phyloP scores from a whole-genome alignment of 768 basidiomycete species.

The Mycena crocata region DNA sequence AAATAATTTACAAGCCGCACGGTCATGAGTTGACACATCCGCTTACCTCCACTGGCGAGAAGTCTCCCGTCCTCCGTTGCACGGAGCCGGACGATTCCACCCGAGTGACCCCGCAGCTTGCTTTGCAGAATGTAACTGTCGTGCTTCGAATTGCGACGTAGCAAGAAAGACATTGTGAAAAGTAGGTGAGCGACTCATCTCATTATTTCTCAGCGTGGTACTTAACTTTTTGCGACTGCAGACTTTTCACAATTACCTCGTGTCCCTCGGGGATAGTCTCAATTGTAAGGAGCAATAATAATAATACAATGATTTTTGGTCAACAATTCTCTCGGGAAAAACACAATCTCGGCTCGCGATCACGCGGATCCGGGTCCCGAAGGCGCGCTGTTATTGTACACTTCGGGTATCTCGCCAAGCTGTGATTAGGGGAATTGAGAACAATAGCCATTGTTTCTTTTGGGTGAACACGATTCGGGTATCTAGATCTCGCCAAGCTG shows the following conservation, averaged over 20 bases:
- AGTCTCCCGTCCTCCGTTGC: constrained; percentile 26
- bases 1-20: background rate
- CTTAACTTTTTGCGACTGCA: constrained; percentile 11
- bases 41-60: constrained; percentile 29
- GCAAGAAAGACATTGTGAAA: constrained; percentile 16
- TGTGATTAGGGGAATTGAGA: background rate
- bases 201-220: background rate
- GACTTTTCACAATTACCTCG: constrained; percentile 9
- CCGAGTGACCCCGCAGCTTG: constrained; percentile 28
- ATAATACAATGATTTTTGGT: constrained; percentile 12
- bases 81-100: constrained; percentile 22
- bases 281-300: constrained; percentile 20
- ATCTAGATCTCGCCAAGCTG: constrained; percentile 11
- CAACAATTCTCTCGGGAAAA: constrained; percentile 7
- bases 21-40: background rate
- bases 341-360: background rate
- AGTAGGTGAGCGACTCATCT: constrained; percentile 13
- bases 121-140: constrained; percentile 13
- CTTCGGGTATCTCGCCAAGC: constrained; percentile 7
- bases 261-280: constrained; percentile 5
- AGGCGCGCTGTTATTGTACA: background rate
- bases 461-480: too few species aligned
- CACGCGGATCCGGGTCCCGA: constrained; percentile 9
- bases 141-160: constrained; percentile 15
- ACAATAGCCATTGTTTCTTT: background rate